Percentiles rank a stretch among this genome's conserved stretches.
These are phyloP conservation scores for Eucalyptus lansdowneana DNA, from an alignment of 345 rosid species.

Conservation along the genomic window DNA sequence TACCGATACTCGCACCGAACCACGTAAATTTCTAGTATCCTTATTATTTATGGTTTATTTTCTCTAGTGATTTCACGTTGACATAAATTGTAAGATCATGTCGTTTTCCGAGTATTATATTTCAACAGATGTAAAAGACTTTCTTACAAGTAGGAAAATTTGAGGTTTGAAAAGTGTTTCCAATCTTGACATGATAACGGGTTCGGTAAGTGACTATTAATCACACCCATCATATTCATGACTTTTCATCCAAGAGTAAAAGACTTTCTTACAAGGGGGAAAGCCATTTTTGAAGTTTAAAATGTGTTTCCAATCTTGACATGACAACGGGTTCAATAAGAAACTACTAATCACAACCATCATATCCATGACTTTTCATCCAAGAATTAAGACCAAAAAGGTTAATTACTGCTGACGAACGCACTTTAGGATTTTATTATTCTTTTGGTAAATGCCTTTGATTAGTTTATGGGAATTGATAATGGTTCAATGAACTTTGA, in stretches of 20 bases:
- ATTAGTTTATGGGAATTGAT: not conserved
- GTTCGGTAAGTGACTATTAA: not conserved
- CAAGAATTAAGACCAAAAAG: not conserved
- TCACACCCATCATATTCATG: not conserved
- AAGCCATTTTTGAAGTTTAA: too few species aligned
- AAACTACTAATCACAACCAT: too few species aligned
- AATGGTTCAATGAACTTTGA: not conserved
- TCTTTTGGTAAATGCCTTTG: not conserved
- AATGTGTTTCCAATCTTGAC: too few species aligned
- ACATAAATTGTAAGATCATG: too few species aligned
- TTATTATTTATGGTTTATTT: too few species aligned
- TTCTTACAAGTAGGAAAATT: not conserved
- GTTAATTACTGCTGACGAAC: not conserved
- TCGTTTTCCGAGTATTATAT: too few species aligned
- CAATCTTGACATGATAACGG: not conserved
- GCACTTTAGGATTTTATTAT: not conserved
- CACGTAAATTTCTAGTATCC: rapidly evolving
- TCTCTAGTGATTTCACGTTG: too few species aligned
- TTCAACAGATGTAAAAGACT: not conserved
- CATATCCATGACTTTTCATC: not conserved
- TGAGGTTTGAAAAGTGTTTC: not conserved
- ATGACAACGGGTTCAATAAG: too few species aligned
- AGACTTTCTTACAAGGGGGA: too few species aligned
- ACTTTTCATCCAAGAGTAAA: not conserved
- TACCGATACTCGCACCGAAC: too few species aligned